Conservation (phyloP, 768 basidiomycete species). For the Lactarius trivialis region DNA sequence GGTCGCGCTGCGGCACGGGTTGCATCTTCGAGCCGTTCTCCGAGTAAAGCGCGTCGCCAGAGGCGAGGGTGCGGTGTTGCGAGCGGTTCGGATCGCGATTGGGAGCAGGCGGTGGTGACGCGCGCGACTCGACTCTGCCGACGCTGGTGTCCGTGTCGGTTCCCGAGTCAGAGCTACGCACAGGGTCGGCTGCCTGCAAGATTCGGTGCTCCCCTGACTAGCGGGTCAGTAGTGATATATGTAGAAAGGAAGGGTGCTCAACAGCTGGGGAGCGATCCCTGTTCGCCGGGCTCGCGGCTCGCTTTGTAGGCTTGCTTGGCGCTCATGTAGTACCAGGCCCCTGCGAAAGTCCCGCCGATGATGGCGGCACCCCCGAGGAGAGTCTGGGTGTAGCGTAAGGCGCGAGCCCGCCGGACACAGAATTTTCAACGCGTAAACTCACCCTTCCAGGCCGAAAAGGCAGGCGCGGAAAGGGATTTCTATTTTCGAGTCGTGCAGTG, state of each 20-base stretch:
- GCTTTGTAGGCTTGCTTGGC: slow-evolving; percentile 15
- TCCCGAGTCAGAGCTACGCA: neutral
- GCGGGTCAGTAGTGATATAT: neutral
- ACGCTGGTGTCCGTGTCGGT: neutral
- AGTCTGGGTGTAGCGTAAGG: neutral
- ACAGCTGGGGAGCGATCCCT: slow-evolving; percentile 17
- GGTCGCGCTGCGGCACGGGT: slow-evolving; percentile 11
- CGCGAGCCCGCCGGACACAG: neutral
- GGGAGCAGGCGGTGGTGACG: neutral
- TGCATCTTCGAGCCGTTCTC: slow-evolving; percentile 13
- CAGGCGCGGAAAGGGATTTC: neutral
- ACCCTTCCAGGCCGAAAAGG: slow-evolving; percentile 7
- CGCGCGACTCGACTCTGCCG: neutral
- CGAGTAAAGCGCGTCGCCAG: neutral
- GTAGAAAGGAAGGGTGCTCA: neutral
- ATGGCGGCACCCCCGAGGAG: slow-evolving; percentile 12
- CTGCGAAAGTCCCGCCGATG: slow-evolving; percentile 10
- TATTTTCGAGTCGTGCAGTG: neutral
- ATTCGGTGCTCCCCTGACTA: slow-evolving; percentile 14
- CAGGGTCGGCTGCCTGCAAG: slow-evolving; percentile 4
- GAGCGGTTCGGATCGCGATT: slow-evolving; percentile 2
- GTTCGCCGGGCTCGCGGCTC: slow-evolving; percentile 15
- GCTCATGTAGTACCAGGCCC: slow-evolving; percentile 13
- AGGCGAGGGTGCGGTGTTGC: slow-evolving; percentile 2
- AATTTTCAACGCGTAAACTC: neutral